A percentile compares a stretch with the other conserved stretches of the same genome.
Evolutionary conservation across 2,329 filamentous ascomycete species (phyloP).

Genomic region (Cordyceps farinosa): DNA sequence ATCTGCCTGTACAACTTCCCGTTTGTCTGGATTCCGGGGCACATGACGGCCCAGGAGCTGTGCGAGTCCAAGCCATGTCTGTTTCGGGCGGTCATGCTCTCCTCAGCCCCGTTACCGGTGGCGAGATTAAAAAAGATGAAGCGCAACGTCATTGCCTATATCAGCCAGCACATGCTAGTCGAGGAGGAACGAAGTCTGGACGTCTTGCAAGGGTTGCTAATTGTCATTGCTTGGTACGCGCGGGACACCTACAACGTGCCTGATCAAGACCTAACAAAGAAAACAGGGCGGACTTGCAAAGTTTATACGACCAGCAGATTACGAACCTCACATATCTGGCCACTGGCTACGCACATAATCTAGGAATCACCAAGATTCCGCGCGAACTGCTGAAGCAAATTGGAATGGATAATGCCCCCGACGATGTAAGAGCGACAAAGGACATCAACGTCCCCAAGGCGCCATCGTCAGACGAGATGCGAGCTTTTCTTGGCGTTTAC

Average conservation of each 20-base stretch:
- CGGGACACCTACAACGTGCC: not conserved
- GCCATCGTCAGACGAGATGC: slow-evolving; percentile 36
- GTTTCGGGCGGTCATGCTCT: slow-evolving; percentile 38
- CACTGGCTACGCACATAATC: slow-evolving; percentile 40
- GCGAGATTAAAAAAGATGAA: slow-evolving; percentile 36
- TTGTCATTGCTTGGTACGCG: slow-evolving; percentile 44
- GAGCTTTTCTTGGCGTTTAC: slow-evolving; percentile 38
- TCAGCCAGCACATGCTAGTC: slow-evolving; percentile 41
- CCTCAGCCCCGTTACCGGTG: slow-evolving; percentile 29
- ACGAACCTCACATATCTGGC: slow-evolving; percentile 39
- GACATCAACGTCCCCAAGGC: slow-evolving; percentile 22
- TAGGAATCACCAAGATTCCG: slow-evolving; percentile 31
- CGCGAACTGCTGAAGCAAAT: slow-evolving; percentile 17
- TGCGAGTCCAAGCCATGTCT: slow-evolving; percentile 36
- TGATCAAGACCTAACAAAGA: slow-evolving; percentile 3
- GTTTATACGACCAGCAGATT: slow-evolving; percentile 33
- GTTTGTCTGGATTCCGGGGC: slow-evolving; percentile 33
- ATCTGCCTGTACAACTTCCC: slow-evolving; percentile 37
- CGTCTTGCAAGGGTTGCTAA: slow-evolving; percentile 44
- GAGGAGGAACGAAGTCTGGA: slow-evolving; percentile 40
- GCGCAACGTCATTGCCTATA: slow-evolving; percentile 39
- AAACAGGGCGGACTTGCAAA: slow-evolving; percentile 34
- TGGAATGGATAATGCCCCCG: slow-evolving; percentile 13
- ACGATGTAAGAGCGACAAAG: slow-evolving; percentile 20
- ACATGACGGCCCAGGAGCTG: slow-evolving; percentile 29